phyloP scores from a whole-genome alignment of 495 filamentous ascomycete species.

The Cenococcum geophilum region DNA sequence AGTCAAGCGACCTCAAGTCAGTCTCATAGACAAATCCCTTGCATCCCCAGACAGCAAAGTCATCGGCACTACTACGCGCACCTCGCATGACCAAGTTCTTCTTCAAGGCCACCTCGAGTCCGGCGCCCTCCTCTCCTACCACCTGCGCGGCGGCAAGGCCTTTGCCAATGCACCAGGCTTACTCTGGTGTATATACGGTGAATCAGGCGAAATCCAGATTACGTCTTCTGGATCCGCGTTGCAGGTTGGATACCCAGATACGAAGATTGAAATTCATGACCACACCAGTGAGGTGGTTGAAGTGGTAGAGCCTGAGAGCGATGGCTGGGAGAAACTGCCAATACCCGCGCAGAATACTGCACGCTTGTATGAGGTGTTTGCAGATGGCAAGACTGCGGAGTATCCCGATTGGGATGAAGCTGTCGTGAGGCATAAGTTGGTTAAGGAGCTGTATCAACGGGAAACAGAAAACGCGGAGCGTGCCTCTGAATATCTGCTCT shows the following conservation, averaged over 20 bases:
- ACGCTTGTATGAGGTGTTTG: conserved; percentile 47
- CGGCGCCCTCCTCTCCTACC: conserved; percentile 40
- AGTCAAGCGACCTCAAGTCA: neutral
- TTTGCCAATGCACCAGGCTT: conserved; percentile 46
- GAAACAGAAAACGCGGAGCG: neutral
- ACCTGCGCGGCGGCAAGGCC: conserved; percentile 45
- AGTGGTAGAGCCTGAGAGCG: conserved; percentile 41
- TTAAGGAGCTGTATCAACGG: conserved; percentile 27
- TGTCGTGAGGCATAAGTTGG: conserved; percentile 37
- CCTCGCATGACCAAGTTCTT: conserved; percentile 47
- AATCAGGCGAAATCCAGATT: conserved; percentile 52
- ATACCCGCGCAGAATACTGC: conserved; percentile 42
- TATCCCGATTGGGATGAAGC: conserved; percentile 43
- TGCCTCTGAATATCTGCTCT: neutral
- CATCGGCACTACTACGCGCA: conserved; percentile 37
- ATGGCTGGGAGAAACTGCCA: conserved; percentile 36
- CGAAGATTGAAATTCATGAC: conserved; percentile 44
- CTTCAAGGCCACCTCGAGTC: conserved; percentile 43
- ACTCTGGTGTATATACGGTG: conserved; percentile 51
- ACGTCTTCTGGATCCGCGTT: conserved; percentile 37
- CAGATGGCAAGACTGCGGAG: conserved; percentile 33
- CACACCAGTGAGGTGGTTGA: conserved; percentile 34
- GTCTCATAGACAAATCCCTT: conserved; percentile 26
- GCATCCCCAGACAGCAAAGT: conserved; percentile 42
- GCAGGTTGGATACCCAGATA: conserved; percentile 35